These are phyloP conservation scores for Termitomyces sp. DNA, from an alignment of 1,284 basidiomycete genomes.

Conservation along the genomic window DNA sequence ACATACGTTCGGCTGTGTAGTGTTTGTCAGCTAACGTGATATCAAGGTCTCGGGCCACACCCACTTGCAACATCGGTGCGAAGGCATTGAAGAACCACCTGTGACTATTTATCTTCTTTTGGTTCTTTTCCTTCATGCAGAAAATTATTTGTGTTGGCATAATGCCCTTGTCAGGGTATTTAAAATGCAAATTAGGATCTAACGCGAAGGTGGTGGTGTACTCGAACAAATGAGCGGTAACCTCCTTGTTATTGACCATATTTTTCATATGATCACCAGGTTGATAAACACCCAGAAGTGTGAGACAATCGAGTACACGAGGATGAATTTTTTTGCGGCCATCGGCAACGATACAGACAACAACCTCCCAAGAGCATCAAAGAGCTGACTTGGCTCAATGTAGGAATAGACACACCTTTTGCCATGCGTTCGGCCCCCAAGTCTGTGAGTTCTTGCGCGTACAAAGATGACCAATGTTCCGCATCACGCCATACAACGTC, in stretches of 20 bases:
- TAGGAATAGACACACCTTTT: slow-evolving; percentile 58
- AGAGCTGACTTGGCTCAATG: not conserved
- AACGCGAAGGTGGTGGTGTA: slow-evolving; percentile 91
- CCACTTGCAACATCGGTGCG: slow-evolving; percentile 62
- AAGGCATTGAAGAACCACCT: slow-evolving; percentile 97
- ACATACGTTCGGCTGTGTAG: slow-evolving; percentile 75
- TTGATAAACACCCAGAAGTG: slow-evolving; percentile 75
- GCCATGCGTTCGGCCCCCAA: slow-evolving; percentile 97
- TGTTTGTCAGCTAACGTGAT: slow-evolving; percentile 2
- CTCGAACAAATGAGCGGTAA: slow-evolving; percentile 94
- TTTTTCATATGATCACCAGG: slow-evolving; percentile 85
- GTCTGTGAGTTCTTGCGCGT: slow-evolving; percentile 90
- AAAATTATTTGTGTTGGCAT: slow-evolving; percentile 91
- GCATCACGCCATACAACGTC: slow-evolving; percentile 95
- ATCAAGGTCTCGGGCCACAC: not conserved
- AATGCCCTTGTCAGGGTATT: slow-evolving; percentile 93
- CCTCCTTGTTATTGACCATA: slow-evolving; percentile 80
- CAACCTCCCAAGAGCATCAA: slow-evolving; percentile 51
- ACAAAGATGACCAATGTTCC: slow-evolving; percentile 86
- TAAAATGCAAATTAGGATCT: slow-evolving; percentile 87
- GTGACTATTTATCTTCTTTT: slow-evolving; percentile 96
- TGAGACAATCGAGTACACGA: slow-evolving; percentile 89
- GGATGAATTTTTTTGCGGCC: slow-evolving; percentile 92
- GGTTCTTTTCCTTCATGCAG: slow-evolving; percentile 92
- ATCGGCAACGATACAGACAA: slow-evolving; percentile 94